Evolutionary conservation across 179 eudicot species (phyloP).

Genomic region (Silene coronaria): DNA sequence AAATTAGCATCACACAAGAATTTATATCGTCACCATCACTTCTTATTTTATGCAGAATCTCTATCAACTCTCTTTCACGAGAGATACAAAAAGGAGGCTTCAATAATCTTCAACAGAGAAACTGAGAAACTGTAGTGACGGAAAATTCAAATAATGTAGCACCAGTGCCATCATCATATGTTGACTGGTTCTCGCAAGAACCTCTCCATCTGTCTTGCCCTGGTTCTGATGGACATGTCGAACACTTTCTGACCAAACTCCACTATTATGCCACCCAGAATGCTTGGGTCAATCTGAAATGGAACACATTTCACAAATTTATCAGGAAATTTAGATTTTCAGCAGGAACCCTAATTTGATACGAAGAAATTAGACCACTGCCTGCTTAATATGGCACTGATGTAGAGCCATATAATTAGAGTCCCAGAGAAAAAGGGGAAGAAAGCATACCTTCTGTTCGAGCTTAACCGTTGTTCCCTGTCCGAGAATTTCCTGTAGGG

Average conservation of each 20-base stretch:
- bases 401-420: neutral
- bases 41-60: constrained; percentile 14
- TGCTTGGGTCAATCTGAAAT: constrained; percentile 69
- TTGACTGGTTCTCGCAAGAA: constrained; percentile 33
- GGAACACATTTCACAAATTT: neutral
- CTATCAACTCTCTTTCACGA: neutral
- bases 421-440: neutral
- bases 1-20: too few species aligned
- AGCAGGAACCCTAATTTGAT: neutral
- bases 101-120: neutral
- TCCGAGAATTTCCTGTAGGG: constrained; percentile 72
- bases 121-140: too few species aligned
- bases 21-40: neutral
- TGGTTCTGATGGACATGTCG: constrained; percentile 85
- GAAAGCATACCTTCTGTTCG: constrained; percentile 64
- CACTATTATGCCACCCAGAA: constrained; percentile 88
- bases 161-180: too few species aligned
- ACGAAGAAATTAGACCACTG: neutral
- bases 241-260: constrained; percentile 77
- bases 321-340: neutral
- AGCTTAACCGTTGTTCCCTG: constrained; percentile 60
- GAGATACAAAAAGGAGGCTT: constrained; percentile 4
- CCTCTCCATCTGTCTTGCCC: constrained; percentile 89
- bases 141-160: too few species aligned
- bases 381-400: neutral